phyloP scores from a whole-genome alignment of 495 filamentous ascomycete genomes.

The Sporormia fimetaria region DNA sequence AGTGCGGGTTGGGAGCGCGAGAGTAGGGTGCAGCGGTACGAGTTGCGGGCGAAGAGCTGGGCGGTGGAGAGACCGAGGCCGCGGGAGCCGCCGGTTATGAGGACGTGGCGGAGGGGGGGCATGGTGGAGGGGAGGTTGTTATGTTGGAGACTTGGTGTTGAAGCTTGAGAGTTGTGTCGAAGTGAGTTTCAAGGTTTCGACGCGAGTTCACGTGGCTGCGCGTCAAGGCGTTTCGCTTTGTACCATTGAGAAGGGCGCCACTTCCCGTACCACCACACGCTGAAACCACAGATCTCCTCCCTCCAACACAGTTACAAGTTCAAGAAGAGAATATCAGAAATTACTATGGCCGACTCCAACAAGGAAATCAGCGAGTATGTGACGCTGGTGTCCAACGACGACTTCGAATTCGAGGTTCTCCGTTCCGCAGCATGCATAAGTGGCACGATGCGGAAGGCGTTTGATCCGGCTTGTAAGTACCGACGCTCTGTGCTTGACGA shows the following conservation, averaged over 20 bases:
- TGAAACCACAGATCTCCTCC: neutral
- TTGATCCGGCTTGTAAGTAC: constrained; percentile 61
- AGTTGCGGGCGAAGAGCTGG: constrained; percentile 47
- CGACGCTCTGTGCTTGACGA: constrained; percentile 10
- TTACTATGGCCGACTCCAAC: constrained; percentile 1
- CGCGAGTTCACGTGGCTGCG: constrained; percentile 18
- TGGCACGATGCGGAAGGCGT: constrained; percentile 70
- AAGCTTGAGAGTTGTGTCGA: constrained; percentile 3
- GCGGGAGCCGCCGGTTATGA: constrained; percentile 54
- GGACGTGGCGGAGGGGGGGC: constrained; percentile 34
- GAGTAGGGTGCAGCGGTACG: constrained; percentile 12
- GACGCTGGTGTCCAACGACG: constrained; percentile 76
- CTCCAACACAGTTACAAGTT: neutral
- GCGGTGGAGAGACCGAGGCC: constrained; percentile 63
- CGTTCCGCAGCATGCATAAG: constrained; percentile 65
- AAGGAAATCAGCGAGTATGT: constrained; percentile 48
- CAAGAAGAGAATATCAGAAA: too few species aligned
- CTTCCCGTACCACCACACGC: too few species aligned
- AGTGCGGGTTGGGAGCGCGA: constrained; percentile 32
- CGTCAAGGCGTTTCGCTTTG: too few species aligned
- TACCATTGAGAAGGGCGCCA: too few species aligned
- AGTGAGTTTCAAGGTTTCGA: neutral
- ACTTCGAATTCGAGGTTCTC: constrained; percentile 76
- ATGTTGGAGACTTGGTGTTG: neutral
- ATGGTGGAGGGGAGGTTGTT: neutral